Conservation (phyloP, 805 yeast genomes). For the Starmera dryadoides region DNA sequence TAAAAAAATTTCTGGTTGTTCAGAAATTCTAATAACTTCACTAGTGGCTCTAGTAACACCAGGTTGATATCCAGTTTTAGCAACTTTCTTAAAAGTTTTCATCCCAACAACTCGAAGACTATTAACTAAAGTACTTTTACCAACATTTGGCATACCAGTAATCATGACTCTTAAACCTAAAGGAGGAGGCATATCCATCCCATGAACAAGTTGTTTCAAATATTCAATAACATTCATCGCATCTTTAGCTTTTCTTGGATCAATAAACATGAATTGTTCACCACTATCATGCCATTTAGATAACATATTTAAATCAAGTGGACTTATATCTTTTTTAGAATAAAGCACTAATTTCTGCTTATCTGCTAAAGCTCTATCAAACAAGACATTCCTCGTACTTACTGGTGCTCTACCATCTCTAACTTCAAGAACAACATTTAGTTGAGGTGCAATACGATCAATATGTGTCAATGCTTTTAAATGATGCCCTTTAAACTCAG, state of each 20-base stretch:
- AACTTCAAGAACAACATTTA: conserved; percentile 77
- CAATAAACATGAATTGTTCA: conserved; percentile 48
- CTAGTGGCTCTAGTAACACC: conserved; percentile 84
- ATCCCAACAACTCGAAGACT: conserved; percentile 41
- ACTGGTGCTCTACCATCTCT: conserved; percentile 89
- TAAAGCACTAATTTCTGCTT: conserved; percentile 59
- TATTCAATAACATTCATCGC: conserved; percentile 40
- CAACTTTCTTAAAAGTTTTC: conserved; percentile 48
- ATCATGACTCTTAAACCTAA: conserved; percentile 71
- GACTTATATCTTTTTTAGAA: conserved; percentile 64
- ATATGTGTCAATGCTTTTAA: conserved; percentile 60
- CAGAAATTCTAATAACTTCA: conserved; percentile 58
- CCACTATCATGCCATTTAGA: conserved; percentile 39
- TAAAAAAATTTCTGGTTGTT: conserved; percentile 57
- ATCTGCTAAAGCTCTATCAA: conserved; percentile 55
- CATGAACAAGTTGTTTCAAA: conserved; percentile 36
- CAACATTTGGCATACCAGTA: conserved; percentile 97
- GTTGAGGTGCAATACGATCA: conserved; percentile 69
- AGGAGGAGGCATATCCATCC: conserved; percentile 68
- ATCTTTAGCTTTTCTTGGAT: conserved; percentile 46
- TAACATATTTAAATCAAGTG: conserved; percentile 32
- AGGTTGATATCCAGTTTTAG: conserved; percentile 78
- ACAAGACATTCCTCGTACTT: conserved; percentile 71
- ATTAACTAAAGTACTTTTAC: conserved; percentile 85
- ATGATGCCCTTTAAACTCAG: conserved; percentile 91